These are phyloP conservation scores for Fusarium sp. DNA, from an alignment of 2,329 filamentous ascomycete genomes.

Conservation along the genomic window DNA sequence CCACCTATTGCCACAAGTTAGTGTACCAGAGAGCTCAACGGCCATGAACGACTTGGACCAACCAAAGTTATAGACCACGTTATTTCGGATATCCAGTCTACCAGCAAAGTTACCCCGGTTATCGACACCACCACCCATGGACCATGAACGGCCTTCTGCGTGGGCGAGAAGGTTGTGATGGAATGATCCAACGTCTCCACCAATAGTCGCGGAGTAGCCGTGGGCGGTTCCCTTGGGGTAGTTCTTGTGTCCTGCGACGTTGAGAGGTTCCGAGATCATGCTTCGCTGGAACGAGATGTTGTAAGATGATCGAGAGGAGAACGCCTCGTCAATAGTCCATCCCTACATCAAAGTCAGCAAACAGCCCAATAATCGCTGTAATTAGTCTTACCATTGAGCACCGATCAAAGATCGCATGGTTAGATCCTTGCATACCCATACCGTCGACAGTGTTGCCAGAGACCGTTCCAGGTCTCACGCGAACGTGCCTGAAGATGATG, in stretches of 20 bases:
- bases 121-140: slow-evolving; percentile 54
- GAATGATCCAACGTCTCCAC: slow-evolving; percentile 55
- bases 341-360: slow-evolving; percentile 22
- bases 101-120: slow-evolving; percentile 52
- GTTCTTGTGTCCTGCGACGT: slow-evolving; percentile 56
- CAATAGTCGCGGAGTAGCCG: slow-evolving; percentile 50
- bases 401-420: slow-evolving; percentile 54
- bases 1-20: slow-evolving; percentile 24
- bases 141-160: slow-evolving; percentile 55
- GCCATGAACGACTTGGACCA: too few species aligned
- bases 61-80: slow-evolving; percentile 56
- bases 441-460: slow-evolving; percentile 53
- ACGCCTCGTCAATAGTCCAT: slow-evolving; percentile 55
- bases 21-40: background rate
- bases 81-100: slow-evolving; percentile 54
- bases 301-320: slow-evolving; percentile 53
- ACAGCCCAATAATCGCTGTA: too few species aligned
- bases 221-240: slow-evolving; percentile 53
- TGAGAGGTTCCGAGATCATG: slow-evolving; percentile 56
- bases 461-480: slow-evolving; percentile 52
- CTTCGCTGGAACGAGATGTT: slow-evolving; percentile 56
- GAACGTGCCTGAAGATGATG: slow-evolving; percentile 46
- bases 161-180: slow-evolving; percentile 55
- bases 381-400: slow-evolving; percentile 48
- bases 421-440: slow-evolving; percentile 55